Conservation (phyloP, 139 green algal species). For the Chlorokybus atmophyticus region DNA sequence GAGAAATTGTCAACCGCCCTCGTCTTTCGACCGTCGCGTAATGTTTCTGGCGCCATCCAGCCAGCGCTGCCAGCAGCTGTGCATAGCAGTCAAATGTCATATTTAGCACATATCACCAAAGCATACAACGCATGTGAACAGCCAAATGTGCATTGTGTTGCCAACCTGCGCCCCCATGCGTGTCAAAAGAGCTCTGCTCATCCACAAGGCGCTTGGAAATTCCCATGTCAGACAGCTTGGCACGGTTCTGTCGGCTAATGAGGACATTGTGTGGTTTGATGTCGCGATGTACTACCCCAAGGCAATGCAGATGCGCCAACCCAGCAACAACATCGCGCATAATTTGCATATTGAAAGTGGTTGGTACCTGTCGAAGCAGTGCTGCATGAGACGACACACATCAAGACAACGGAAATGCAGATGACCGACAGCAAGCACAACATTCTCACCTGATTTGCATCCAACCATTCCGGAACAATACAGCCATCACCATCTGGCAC, state of each 20-base stretch:
- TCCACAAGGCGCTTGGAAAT: conserved; percentile 71
- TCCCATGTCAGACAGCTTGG: conserved; percentile 96
- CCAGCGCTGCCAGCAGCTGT: conserved; percentile 56
- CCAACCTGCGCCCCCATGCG: conserved; percentile 26
- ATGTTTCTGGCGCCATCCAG: conserved; percentile 95
- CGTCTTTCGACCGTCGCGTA: conserved; percentile 53
- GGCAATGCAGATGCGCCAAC: conserved; percentile 64
- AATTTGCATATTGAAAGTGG: conserved; percentile 8
- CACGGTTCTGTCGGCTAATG: conserved; percentile 48
- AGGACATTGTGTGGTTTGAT: conserved; percentile 92
- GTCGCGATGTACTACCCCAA: conserved; percentile 70
- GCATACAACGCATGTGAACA: neutral
- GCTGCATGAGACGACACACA: no score
- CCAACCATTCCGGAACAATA: no score
- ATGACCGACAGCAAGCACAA: no score
- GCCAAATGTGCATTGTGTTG: no score
- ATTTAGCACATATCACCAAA: no score
- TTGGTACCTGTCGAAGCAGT: no score
- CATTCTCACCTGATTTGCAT: no score
- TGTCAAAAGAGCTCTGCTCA: conserved; percentile 32
- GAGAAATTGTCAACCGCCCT: conserved; percentile 84
- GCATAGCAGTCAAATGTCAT: no score
- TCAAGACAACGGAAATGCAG: no score
- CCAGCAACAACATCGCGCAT: conserved; percentile 47
- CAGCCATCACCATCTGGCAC: no score